Evolutionary conservation across 768 basidiomycete genomes (phyloP).

Genomic region (Tylopilus vinaceipallidus): DNA sequence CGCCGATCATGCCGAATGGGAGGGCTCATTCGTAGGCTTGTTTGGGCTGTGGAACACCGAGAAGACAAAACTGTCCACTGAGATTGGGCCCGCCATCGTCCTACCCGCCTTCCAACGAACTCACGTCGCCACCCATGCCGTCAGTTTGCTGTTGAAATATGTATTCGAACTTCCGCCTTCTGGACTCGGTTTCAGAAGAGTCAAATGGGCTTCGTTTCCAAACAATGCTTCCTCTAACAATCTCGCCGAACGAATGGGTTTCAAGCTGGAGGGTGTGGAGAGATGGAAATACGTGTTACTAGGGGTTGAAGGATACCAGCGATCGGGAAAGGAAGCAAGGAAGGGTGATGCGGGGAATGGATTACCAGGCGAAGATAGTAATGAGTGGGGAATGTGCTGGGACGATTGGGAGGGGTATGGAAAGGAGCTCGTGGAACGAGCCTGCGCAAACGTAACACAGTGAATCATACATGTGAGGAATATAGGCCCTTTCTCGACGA

Average conservation of each 20-base stretch:
- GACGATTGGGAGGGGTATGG: conserved; percentile 40
- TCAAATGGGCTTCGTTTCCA: conserved; percentile 42
- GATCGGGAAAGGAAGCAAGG: conserved; percentile 27
- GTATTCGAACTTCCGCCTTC: conserved; percentile 26
- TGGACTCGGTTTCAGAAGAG: conserved; percentile 44
- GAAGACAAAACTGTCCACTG: conserved; percentile 19
- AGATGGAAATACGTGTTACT: conserved; percentile 42
- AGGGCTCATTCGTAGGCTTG: conserved; percentile 36
- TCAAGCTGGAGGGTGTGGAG: conserved; percentile 41
- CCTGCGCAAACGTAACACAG: conserved; percentile 10
- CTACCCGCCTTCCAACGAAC: conserved; percentile 40
- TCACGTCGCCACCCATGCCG: conserved; percentile 40
- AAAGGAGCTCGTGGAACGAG: conserved; percentile 30
- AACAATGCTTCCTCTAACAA: conserved; percentile 37
- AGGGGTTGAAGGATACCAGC: conserved; percentile 19
- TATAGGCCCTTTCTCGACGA: not conserved
- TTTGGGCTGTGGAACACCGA: conserved; percentile 33
- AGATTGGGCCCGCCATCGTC: conserved; percentile 36
- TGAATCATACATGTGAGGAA: not conserved
- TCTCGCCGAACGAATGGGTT: conserved; percentile 47
- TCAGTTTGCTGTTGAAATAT: conserved; percentile 35
- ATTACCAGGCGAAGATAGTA: conserved; percentile 30
- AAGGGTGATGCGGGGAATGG: conserved; percentile 26
- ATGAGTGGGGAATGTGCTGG: conserved; percentile 39
- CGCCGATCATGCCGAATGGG: conserved; percentile 25